These are phyloP conservation scores for Anisodus acutangulus DNA, from an alignment of 257 asterid species.

Conservation along the genomic window DNA sequence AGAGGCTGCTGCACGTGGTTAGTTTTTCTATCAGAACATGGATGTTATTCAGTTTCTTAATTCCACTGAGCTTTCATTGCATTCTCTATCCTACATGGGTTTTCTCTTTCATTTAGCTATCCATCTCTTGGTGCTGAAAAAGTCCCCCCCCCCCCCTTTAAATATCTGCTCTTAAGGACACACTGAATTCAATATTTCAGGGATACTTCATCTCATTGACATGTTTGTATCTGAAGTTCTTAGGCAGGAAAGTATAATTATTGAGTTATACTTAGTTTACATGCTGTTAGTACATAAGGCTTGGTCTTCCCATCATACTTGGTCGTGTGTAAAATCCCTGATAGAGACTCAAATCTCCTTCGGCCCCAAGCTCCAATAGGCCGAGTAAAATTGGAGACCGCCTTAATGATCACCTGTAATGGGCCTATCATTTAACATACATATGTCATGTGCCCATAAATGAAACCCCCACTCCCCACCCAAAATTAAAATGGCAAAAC, in stretches of 20 bases:
- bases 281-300: not conserved
- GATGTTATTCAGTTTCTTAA: not conserved
- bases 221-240: not conserved
- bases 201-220: not conserved
- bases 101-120: not conserved
- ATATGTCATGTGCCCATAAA: conserved; percentile 17
- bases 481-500: not conserved
- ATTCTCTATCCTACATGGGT: not conserved
- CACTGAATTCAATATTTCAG: not conserved
- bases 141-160: not conserved
- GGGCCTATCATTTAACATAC: not conserved
- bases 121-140: not conserved
- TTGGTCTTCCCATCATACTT: not conserved
- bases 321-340: not conserved
- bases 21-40: not conserved
- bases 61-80: not conserved
- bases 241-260: not conserved
- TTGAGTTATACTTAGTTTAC: too few relatives aligned
- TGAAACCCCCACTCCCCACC: not conserved
- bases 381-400: not conserved
- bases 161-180: not conserved
- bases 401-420: not conserved
- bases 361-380: conserved; percentile 1
- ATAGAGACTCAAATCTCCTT: not conserved
- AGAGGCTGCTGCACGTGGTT: not conserved